Base-by-base conservation (phyloP, 805 yeast species). In the Isabelozyma pseudorhagii region DNA sequence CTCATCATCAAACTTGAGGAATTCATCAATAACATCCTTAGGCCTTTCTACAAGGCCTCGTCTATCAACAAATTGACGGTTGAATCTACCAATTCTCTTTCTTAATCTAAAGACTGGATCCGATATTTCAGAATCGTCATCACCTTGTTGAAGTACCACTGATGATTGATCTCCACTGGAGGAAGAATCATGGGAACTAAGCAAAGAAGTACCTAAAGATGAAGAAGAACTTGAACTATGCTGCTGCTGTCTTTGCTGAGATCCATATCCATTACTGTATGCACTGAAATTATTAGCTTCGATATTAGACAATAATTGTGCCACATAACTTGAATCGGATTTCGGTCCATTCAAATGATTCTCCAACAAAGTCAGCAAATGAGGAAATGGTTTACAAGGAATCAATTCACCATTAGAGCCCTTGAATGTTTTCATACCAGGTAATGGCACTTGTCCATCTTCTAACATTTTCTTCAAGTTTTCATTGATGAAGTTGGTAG, bases 61-160 rank as follows among this genome's bases (percentile, higher is more conserved):
- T 64, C 97, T 76, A 68, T 92, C 98, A 51, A 92, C 67, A 71
- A 87, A 88, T 15, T 78, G 68, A 43, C 87, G 75, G 38, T 87
- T 87, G 44, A 78, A 75, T 59, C 97, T 79, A 15, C 94, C 96
- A 36, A 75, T 69, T 59, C 98, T 81, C 61, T 84, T 85, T 53
- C 97, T 78, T 50, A 89, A 68, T 49, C 87, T 76, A 61, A 83
- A 75, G 1, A 85, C 66, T 11, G 82, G 79, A 27, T 73, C 81
- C 0, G 83, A 78, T 55, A 47, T 72, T 59, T 56, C 71, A 47
- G 44, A 61, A 54, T 54, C 71, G 53, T 56, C 57, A 21, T 54
- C 53, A 10, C 50, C 54, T 42, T 50, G 25, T 15, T 17, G 28
- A 38, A 38, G 40, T 4, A 38, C 15, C 21, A 14, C 53, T 2